Percentiles rank a stretch among this genome's conserved stretches.
Conservation (phyloP, 352 stramenopile genomes). For the Vaucheria bursata region DNA sequence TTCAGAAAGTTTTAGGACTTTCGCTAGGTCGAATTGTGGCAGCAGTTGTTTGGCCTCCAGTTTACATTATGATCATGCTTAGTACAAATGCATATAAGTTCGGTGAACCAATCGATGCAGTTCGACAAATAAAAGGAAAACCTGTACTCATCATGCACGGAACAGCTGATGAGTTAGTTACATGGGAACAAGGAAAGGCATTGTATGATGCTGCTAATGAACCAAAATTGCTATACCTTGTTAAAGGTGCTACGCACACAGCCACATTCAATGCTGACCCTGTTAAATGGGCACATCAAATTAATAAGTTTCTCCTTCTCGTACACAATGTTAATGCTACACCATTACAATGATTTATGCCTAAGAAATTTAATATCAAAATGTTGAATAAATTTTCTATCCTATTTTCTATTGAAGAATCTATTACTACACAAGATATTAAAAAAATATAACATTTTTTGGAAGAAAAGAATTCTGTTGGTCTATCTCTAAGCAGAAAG, state of each 20-base stretch:
- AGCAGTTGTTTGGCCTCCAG: neutral
- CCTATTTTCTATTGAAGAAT: too few relatives aligned
- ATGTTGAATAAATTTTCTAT: too few relatives aligned
- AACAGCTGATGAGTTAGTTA: neutral
- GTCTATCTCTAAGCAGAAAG: too few relatives aligned
- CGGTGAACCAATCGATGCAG: neutral
- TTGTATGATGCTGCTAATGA: conserved; percentile 4
- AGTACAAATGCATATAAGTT: neutral
- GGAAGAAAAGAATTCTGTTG: too few relatives aligned
- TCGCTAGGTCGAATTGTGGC: neutral
- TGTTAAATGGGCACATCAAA: neutral
- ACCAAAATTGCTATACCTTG: neutral
- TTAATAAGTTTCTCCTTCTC: too few relatives aligned
- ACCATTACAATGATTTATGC: too few relatives aligned
- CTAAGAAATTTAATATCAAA: too few relatives aligned
- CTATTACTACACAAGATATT: too few relatives aligned
- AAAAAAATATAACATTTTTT: too few relatives aligned
- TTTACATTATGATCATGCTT: neutral
- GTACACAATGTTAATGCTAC: too few relatives aligned
- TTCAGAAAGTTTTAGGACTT: neutral
- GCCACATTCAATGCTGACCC: conserved; percentile 11
- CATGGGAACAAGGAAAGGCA: neutral
- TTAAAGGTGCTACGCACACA: conserved; percentile 8
- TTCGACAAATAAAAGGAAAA: neutral
- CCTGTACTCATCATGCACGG: conserved; percentile 1